These are phyloP conservation scores for Castanea sativa DNA, from an alignment of 306 rosid species.

Conservation along the genomic window DNA sequence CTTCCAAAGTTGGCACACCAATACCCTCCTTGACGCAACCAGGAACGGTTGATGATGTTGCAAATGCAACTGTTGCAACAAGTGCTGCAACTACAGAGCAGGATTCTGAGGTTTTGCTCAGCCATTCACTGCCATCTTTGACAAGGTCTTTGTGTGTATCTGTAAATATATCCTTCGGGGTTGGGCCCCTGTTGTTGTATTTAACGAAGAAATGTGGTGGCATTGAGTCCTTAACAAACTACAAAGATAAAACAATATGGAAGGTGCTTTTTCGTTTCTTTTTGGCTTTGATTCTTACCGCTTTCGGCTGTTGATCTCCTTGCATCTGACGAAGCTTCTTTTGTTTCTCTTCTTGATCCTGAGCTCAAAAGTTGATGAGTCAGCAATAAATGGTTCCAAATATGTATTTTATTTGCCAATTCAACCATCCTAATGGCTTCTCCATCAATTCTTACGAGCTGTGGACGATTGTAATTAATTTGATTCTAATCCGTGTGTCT, in stretches of 20 bases:
- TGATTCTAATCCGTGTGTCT: too few relatives aligned
- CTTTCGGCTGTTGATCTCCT: too few relatives aligned
- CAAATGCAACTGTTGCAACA: conserved; percentile 61
- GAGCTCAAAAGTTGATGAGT: too few relatives aligned
- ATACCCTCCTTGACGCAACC: conserved; percentile 35
- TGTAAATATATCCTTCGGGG: conserved; percentile 44
- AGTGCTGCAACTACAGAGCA: conserved; percentile 66
- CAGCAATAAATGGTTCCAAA: too few relatives aligned
- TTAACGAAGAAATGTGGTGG: conserved; percentile 38
- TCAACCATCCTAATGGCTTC: too few relatives aligned
- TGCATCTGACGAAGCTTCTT: too few relatives aligned
- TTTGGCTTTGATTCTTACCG: too few relatives aligned
- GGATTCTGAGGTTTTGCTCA: conserved; percentile 46
- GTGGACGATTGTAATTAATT: too few relatives aligned
- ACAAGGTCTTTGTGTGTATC: conserved; percentile 25
- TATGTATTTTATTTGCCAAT: too few relatives aligned
- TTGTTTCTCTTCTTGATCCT: too few relatives aligned
- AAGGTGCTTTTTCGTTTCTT: too few relatives aligned
- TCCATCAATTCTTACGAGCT: too few relatives aligned
- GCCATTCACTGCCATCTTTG: conserved; percentile 54
- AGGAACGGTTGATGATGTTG: conserved; percentile 53
- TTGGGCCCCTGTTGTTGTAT: conserved; percentile 33
- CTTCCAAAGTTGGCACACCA: conserved; percentile 37
- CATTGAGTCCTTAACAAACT: conserved; percentile 50
- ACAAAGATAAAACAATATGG: background rate